These are phyloP conservation scores for Vigna angularis DNA, from an alignment of 306 rosid genomes.

Conservation along the genomic window DNA sequence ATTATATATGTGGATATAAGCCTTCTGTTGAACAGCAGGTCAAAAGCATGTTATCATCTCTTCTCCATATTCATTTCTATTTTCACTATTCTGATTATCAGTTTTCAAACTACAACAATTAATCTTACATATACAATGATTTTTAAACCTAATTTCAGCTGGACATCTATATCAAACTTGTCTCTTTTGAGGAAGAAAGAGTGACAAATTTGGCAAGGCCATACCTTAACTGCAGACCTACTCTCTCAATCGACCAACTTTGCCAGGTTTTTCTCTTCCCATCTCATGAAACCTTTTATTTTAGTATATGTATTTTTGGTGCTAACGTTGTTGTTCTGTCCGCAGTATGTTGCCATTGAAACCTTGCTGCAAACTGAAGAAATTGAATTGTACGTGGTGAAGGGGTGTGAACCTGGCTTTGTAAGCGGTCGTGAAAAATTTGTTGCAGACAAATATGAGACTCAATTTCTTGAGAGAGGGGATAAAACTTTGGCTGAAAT, in stretches of 20 bases:
- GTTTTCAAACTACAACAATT: neutral
- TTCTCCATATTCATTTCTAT: neutral
- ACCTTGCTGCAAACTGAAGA: slow-evolving; percentile 59
- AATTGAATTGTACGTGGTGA: slow-evolving; percentile 61
- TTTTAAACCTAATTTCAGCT: slow-evolving; percentile 49
- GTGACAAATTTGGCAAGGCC: slow-evolving; percentile 64
- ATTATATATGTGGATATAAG: neutral
- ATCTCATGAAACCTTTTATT: slow-evolving; percentile 8
- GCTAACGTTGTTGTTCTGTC: slow-evolving; percentile 26
- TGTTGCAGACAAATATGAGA: slow-evolving; percentile 44
- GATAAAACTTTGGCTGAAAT: slow-evolving; percentile 60
- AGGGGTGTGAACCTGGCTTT: slow-evolving; percentile 46
- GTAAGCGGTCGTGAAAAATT: slow-evolving; percentile 32
- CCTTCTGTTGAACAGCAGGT: neutral
- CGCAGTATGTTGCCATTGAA: slow-evolving; percentile 64
- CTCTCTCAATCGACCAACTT: slow-evolving; percentile 57
- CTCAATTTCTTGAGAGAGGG: slow-evolving; percentile 46
- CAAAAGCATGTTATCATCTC: neutral
- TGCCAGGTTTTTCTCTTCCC: slow-evolving; percentile 56
- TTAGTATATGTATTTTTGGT: neutral
- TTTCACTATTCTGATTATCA: neutral
- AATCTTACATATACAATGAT: neutral
- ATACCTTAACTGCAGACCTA: slow-evolving; percentile 68
- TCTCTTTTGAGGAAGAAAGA: slow-evolving; percentile 63
- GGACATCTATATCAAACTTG: slow-evolving; percentile 61